These are phyloP conservation scores for Ophiosphaerella herpotricha DNA, from an alignment of 2,329 filamentous ascomycete species.

Conservation along the genomic window DNA sequence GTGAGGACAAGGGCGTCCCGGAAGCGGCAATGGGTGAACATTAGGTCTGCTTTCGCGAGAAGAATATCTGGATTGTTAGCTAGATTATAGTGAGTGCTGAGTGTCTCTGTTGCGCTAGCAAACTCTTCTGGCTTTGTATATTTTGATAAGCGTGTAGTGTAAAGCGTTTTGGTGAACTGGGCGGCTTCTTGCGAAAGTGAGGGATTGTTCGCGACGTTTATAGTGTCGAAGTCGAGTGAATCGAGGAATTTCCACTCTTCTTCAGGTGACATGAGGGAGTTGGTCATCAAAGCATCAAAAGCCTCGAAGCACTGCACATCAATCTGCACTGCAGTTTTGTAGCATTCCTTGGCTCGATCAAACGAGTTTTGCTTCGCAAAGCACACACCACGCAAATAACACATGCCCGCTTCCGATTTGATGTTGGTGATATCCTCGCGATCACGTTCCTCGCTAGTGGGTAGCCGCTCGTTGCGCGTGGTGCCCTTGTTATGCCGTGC, in stretches of 20 bases:
- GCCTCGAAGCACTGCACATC: constrained; percentile 98
- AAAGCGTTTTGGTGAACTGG: constrained; percentile 93
- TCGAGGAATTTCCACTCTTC: constrained; percentile 91
- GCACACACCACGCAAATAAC: constrained; percentile 89
- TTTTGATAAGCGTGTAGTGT: constrained; percentile 93
- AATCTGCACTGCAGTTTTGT: constrained; percentile 95
- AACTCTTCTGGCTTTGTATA: constrained; percentile 87
- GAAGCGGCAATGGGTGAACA: constrained; percentile 95
- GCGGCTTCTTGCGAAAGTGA: constrained; percentile 81
- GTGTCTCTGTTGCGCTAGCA: constrained; percentile 81
- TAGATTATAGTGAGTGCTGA: constrained; percentile 92
- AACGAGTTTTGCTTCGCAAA: constrained; percentile 98
- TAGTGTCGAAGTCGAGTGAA: constrained; percentile 85
- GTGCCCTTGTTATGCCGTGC: constrained; percentile 49
- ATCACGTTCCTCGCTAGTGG: constrained; percentile 65
- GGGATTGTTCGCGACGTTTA: constrained; percentile 67
- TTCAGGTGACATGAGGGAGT: constrained; percentile 84
- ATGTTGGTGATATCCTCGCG: constrained; percentile 74
- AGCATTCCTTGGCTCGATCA: constrained; percentile 95
- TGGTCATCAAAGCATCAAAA: constrained; percentile 97
- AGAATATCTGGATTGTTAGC: constrained; percentile 86
- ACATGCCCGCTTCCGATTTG: constrained; percentile 95
- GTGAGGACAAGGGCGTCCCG: constrained; percentile 84
- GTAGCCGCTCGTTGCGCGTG: constrained; percentile 56
- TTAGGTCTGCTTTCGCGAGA: constrained; percentile 83